Evolutionary conservation across 2,329 filamentous ascomycete genomes (phyloP), one percentile per base, ranked within the genome.

Genomic region (Trichoderma cornu-damae): DNA sequence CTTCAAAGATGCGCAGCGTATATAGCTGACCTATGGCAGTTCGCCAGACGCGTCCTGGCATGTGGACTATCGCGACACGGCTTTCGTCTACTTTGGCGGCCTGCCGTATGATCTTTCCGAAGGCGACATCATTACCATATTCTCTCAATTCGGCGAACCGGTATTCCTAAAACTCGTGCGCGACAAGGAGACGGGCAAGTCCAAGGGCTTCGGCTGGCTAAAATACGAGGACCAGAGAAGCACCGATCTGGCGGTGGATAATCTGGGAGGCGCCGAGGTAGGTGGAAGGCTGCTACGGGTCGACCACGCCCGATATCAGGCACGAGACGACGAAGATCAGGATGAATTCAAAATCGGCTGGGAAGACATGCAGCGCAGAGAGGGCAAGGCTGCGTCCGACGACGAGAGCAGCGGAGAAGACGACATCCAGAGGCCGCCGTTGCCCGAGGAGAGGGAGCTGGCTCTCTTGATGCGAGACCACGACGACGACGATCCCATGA

Each of bases 141-240:
- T 97, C 77, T 96, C 91, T 6, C 94, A 99, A 72, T 99, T 87
- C 69, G 94, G 94, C 65, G 93, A 97, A 69, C 95, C 95, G 2
- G 89, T 92, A 3, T 95, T 93, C 73, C 80, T 99, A 59, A 95
- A 96, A 66, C 83, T 99, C 11, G 86, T 88, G 47, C 90, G 94
- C 67, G 94, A 99, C 78, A 94, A 94, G 69, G 95, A 97, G 70
- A 95, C 92, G 0, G 94, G 94, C 61, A 96, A 96, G 74, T 95
- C 89, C 61, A 88, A 88, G 63, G 94, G 94, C 0, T 99, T 97
- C 69, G 91, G 88, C 2, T 99, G 95, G 80, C 80, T 99, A 59
- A 99, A 99, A 70, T 99, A 97, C 73, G 94, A 99, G 71, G 93
- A 99, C 72, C 94, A 99, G 76, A 82, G 93, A 64, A 96, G 92